These are phyloP conservation scores for Parastagonospora avenae DNA, from an alignment of 2,329 filamentous ascomycete genomes.

Conservation along the genomic window DNA sequence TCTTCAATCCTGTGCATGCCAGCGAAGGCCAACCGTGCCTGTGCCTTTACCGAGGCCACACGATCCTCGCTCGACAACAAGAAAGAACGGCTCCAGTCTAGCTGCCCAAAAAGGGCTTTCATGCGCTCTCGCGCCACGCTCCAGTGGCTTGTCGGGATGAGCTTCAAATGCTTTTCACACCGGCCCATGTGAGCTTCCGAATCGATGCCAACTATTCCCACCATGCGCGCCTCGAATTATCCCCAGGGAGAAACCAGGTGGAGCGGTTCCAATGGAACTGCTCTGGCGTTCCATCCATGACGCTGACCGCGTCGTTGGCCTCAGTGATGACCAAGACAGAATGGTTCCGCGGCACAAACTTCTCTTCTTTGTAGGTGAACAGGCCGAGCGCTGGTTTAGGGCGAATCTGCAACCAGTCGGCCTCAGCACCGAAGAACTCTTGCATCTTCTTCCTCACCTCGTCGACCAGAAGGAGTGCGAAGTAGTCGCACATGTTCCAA, in stretches of 20 bases:
- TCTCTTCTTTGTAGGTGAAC: not conserved
- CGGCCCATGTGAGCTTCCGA: not conserved
- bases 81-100: slow-evolving; percentile 7
- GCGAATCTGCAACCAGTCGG: not conserved
- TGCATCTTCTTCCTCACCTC: not conserved
- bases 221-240: not conserved
- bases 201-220: too few species aligned
- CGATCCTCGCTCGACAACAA: not conserved
- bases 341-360: not conserved
- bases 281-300: slow-evolving; percentile 12
- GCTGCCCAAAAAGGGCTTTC: slow-evolving; percentile 1
- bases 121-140: not conserved
- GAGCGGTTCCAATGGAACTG: slow-evolving; percentile 9
- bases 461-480: slow-evolving; percentile 3
- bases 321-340: slow-evolving; percentile 6
- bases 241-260: slow-evolving; percentile 5
- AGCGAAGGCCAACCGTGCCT: slow-evolving; percentile 4
- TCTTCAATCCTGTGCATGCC: not conserved
- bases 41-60: not conserved
- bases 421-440: not conserved
- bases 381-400: not conserved
- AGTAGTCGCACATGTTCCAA: slow-evolving; percentile 5
- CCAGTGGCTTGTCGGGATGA: not conserved
- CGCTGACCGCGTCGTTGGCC: not conserved
- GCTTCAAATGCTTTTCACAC: not conserved